Evolutionary conservation across 768 basidiomycete genomes (phyloP).

Genomic region (Boletus rufocinnamomeus): DNA sequence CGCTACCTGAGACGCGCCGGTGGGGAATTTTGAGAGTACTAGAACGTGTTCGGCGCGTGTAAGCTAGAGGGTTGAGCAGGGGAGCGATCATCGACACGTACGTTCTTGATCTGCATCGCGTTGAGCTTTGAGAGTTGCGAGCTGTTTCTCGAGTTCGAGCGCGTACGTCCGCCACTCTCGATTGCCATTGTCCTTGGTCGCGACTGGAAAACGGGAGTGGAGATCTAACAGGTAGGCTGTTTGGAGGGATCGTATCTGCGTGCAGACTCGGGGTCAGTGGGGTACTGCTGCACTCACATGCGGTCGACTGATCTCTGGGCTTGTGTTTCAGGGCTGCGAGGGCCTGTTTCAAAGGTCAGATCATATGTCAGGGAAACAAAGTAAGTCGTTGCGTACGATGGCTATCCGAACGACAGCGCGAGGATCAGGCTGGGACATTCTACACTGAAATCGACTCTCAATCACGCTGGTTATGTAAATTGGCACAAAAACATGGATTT

Average conservation of each 20-base stretch:
- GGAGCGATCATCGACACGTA: slow-evolving; percentile 8
- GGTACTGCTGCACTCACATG: slow-evolving; percentile 15
- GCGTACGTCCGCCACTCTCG: slow-evolving; percentile 30
- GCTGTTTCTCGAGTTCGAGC: slow-evolving; percentile 32
- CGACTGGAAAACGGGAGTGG: slow-evolving; percentile 27
- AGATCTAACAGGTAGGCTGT: slow-evolving; percentile 34
- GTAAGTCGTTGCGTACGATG: slow-evolving; percentile 22
- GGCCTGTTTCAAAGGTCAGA: slow-evolving; percentile 17
- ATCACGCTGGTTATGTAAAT: neutral
- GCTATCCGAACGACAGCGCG: slow-evolving; percentile 23
- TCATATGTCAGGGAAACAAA: neutral
- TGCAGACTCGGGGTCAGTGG: neutral
- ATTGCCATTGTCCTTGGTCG: neutral
- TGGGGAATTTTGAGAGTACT: slow-evolving; percentile 27
- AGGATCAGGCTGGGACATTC: slow-evolving; percentile 17
- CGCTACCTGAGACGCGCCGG: slow-evolving; percentile 16
- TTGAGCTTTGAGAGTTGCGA: slow-evolving; percentile 21
- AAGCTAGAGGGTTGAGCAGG: neutral
- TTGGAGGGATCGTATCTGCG: neutral
- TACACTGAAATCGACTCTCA: neutral
- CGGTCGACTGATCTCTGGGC: slow-evolving; percentile 25
- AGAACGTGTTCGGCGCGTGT: neutral
- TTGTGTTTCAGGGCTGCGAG: slow-evolving; percentile 29
- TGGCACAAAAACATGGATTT: slow-evolving; percentile 3
- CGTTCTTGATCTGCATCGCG: slow-evolving; percentile 28